Base-by-base conservation (phyloP, 164 flowering plant genomes). In the Magnolia changhungtana region DNA sequence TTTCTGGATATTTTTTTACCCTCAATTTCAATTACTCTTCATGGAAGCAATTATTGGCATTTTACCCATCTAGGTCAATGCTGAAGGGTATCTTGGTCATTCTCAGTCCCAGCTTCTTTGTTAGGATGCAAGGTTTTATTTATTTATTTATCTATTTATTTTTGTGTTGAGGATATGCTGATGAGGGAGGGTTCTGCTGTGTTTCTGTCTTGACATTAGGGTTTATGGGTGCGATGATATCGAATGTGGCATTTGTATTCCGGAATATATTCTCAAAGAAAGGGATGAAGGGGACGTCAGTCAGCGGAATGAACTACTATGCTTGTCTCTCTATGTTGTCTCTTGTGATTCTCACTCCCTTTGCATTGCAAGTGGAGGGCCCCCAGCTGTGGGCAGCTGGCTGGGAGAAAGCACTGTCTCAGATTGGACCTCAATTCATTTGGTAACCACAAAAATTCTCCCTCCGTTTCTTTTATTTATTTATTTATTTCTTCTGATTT, bases 371-470 rank as follows among this genome's bases (percentile, higher is more conserved):
- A 74, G 90, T 90, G 81, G 96, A 91, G 88, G 96, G 96, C 4
- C 96, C 96, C 71, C 86, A 86, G 78, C 74, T 91, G 87, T 91
- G 96, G 96, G 89, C 89, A 66, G 90, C 89, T 80, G 96, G 96
- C 23, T 88, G 91, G 90, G 79, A 89, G 77, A 85, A 69, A 0
- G 96, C 96, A 4, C 19, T 91, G 50, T 67, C 92, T 67, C 84
- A 91, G 64, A 90, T 91, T 74, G 96, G 96, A 58, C 96, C 92
- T 66, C 70, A 89, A 52, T 85, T 91, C 69, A 74, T 88, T 18
- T 91, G 96, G 96, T 91, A 90, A 86, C 58, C 63, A 71, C 73
- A 69, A 71, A 23, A 68, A 49, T 23, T 65, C 45, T 16, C 10
- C 19, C n/a, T 16, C 7, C 19, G n/a, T 55, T 31, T 18, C 9